phyloP scores from a whole-genome alignment of 352 stramenopile genomes.

The Pythium phragmitis region DNA sequence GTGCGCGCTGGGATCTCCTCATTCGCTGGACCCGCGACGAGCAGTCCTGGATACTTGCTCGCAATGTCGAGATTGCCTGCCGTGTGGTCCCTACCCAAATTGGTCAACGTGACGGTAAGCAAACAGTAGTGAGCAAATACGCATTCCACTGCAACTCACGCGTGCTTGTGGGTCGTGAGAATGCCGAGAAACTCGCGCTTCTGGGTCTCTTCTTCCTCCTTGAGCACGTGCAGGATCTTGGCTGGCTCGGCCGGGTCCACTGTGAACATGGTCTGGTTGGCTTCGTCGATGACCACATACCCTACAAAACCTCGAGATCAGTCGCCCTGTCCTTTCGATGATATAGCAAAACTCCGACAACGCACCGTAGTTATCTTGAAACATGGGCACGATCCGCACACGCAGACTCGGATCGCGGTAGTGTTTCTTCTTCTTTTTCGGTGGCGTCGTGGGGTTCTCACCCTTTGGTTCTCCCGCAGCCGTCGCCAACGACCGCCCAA shows the following conservation, averaged over 20 bases:
- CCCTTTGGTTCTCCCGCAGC: neutral
- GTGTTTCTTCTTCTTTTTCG: slow-evolving; percentile 49
- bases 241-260: slow-evolving; percentile 69
- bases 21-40: slow-evolving; percentile 67
- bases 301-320: slow-evolving; percentile 28
- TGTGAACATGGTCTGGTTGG: slow-evolving; percentile 82
- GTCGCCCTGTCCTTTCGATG: neutral
- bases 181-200: slow-evolving; percentile 84
- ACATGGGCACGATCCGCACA: slow-evolving; percentile 82
- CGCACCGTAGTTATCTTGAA: slow-evolving; percentile 81
- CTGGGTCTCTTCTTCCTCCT: slow-evolving; percentile 61
- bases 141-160: slow-evolving; percentile 36
- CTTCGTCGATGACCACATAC: slow-evolving; percentile 78
- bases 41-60: slow-evolving; percentile 53
- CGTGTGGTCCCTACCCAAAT: slow-evolving; percentile 60
- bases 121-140: neutral
- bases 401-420: slow-evolving; percentile 75
- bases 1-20: slow-evolving; percentile 82
- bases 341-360: neutral
- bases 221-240: slow-evolving; percentile 62
- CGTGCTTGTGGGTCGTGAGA: slow-evolving; percentile 93
- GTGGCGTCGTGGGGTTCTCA: neutral
- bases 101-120: neutral
- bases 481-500: slow-evolving; percentile 11
- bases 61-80: slow-evolving; percentile 76